Base-by-base conservation (phyloP, 2,329 filamentous ascomycete genomes). In the Pseudocercospora cruenta region DNA sequence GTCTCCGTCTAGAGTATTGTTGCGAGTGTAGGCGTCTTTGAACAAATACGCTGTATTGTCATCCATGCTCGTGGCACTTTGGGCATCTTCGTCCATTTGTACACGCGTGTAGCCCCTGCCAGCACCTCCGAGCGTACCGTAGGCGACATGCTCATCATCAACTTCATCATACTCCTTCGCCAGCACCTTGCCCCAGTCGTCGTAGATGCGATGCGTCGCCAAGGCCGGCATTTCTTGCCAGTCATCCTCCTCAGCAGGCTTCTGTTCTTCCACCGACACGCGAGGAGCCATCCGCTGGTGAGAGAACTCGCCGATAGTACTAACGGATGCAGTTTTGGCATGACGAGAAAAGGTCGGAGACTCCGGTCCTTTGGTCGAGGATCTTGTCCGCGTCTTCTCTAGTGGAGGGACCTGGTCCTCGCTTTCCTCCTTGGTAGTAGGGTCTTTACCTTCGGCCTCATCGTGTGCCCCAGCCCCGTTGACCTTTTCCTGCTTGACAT, bases 151-250 rank as follows among this genome's bases (percentile, higher is more conserved):
- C 62, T 90, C 90, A 57, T 93, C 89, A 14, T 89, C 87, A 31
- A 86, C 86, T 66, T 90, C 88, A 45, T 86, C 83, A 65, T 90
- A 90, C 72, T 96, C 94, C 69, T 87, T 90, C 12, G 95, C 95
- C 70, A 99, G 85, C 28, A 99, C 84, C 71, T 87, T 91, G 72
- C 96, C 91, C 77, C 96, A 90, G 74, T 99, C 95, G 76, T 99
- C 93, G 78, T 98, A 99, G 71, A 97, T 91, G 79, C 98, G 94
- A 77, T 95, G 96, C 43, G 91, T 90, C 7, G 94, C 95, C 75
- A 94, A 93, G 1, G 95, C 89, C 1, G 94, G 95, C 95, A 99
- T 99, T 2, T 88, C 87, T 81, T 97, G 93, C 95, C 95, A 99
- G 89, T 88, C 88, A 10, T 86, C 82, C 2, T 86, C 79, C 12